A percentile compares a stretch with the other conserved stretches of the same genome.
phyloP scores from a whole-genome alignment of 164 flowering plant species.

The Vitis labrusca region DNA sequence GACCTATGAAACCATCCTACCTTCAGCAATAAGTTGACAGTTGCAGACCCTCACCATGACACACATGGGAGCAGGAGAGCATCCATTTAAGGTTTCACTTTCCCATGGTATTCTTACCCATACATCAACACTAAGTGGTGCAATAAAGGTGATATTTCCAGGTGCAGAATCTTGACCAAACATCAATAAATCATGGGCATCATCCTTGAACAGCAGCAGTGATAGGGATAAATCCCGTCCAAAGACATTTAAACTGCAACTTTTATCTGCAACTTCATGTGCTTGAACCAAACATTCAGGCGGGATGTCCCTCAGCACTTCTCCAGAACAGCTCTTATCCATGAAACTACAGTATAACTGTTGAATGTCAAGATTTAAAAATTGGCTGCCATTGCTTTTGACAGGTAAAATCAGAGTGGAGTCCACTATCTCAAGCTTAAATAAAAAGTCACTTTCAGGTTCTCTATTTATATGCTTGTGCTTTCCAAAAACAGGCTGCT shows the following conservation, averaged over 20 bases:
- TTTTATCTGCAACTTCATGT: slow-evolving; percentile 28
- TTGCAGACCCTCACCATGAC: slow-evolving; percentile 48
- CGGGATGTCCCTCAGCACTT: slow-evolving; percentile 49
- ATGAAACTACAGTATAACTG: slow-evolving; percentile 56
- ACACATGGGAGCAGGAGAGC: slow-evolving; percentile 30
- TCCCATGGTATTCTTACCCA: slow-evolving; percentile 77
- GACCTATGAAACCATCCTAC: slow-evolving; percentile 31
- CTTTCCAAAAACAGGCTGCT: slow-evolving; percentile 17
- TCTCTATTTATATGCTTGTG: slow-evolving; percentile 11
- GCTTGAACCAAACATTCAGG: slow-evolving; percentile 45
- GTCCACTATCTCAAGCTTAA: slow-evolving; percentile 74
- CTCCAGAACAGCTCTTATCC: slow-evolving; percentile 13
- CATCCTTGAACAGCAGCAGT: slow-evolving; percentile 33
- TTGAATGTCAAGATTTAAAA: slow-evolving; percentile 56
- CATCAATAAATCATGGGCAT: slow-evolving; percentile 13
- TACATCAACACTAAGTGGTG: slow-evolving; percentile 58
- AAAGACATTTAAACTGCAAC: slow-evolving; percentile 57
- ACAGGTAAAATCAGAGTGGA: slow-evolving; percentile 57
- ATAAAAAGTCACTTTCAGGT: slow-evolving; percentile 15
- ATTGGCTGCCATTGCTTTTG: slow-evolving; percentile 33
- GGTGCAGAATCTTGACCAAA: slow-evolving; percentile 14
- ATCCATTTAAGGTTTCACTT: slow-evolving; percentile 16
- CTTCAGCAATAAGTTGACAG: slow-evolving; percentile 64
- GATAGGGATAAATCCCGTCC: slow-evolving; percentile 63
- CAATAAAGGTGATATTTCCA: slow-evolving; percentile 33